Evolutionary conservation across 1,284 basidiomycete species (phyloP), one percentile per base, ranked within the genome.

Genomic region (Xerocomus cyaneibrunnescens): DNA sequence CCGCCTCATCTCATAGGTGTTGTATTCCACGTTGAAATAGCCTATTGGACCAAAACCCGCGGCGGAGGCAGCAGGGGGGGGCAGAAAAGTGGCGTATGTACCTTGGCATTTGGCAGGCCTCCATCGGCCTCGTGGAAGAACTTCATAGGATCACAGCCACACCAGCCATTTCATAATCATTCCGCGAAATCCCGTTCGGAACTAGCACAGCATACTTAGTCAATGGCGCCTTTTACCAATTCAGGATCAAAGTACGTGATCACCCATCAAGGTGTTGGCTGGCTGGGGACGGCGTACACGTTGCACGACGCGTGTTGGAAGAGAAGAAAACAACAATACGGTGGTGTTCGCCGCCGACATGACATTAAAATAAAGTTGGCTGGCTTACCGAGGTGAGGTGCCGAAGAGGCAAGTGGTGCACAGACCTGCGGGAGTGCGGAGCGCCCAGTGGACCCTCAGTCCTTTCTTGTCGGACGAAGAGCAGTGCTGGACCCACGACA

Each of bases 121-220:
- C 65, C 54, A 55, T 16, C 4, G 10, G 30, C 45, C 53, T 57
- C 65, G 35, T 65, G 63, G 3, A n/a, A n/a, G n/a, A 9, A 16
- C 14, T 57, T 62, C 51, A 47, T 67, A 66, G 57, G 51, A 19
- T 49, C 38, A 67, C 63, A 57, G 67, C 64, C 66, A 60, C 58
- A 19, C 34, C 23, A 40, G 40, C 28, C 5, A 30, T 30, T 27
- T 36, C 30, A n/a, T n/a, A n/a, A n/a, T 31, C 27, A 19, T 42
- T 27, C 21, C 30, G 31, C 37, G 34, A 39, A 38, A 30, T 13
- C 25, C 43, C 48, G 38, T 35, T 45, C 23, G 22, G 40, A 41
- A 21, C 27, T 28, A 28, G 51, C 44, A 56, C 46, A 37, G 40
- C 41, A 40, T 28, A 34, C 9, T 9, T 22, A 38, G 36, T 12